These are phyloP conservation scores for Tausonia pullulans DNA, from an alignment of 1,284 basidiomycete genomes.

Conservation along the genomic window DNA sequence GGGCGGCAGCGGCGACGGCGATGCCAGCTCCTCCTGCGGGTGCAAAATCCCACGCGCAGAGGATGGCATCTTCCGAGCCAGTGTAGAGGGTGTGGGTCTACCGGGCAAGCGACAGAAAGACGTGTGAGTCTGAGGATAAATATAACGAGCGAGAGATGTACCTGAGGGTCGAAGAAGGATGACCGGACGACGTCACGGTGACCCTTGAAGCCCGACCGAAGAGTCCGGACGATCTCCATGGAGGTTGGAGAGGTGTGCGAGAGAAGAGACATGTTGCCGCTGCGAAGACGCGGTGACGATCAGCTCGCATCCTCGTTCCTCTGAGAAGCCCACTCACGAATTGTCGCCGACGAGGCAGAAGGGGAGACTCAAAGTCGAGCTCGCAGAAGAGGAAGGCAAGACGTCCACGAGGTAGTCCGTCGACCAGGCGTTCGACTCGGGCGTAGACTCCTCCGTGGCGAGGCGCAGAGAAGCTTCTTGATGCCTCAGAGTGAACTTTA, in stretches of 20 bases:
- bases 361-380: not conserved
- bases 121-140: not conserved
- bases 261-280: constrained; percentile 12
- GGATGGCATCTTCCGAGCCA: constrained; percentile 34
- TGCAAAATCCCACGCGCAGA: constrained; percentile 29
- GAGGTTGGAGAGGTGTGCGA: not conserved
- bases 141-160: constrained; percentile 7
- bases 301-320: too few relatives aligned
- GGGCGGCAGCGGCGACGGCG: too few relatives aligned
- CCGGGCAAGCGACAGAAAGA: not conserved
- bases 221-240: not conserved
- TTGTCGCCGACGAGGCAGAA: constrained; percentile 11
- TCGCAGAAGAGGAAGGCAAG: constrained; percentile 23
- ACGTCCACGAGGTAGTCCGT: constrained; percentile 33
- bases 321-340: not conserved
- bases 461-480: constrained; percentile 5
- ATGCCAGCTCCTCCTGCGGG: too few relatives aligned
- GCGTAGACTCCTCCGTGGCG: not conserved
- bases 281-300: not conserved
- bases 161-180: constrained; percentile 29
- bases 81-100: constrained; percentile 34
- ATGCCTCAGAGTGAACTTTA: constrained; percentile 10
- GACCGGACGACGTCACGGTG: constrained; percentile 35
- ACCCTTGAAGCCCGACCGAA: constrained; percentile 19
- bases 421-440: constrained; percentile 2